Conservation (phyloP, 2,329 filamentous ascomycete species). For the Dactylellina drechsleri region DNA sequence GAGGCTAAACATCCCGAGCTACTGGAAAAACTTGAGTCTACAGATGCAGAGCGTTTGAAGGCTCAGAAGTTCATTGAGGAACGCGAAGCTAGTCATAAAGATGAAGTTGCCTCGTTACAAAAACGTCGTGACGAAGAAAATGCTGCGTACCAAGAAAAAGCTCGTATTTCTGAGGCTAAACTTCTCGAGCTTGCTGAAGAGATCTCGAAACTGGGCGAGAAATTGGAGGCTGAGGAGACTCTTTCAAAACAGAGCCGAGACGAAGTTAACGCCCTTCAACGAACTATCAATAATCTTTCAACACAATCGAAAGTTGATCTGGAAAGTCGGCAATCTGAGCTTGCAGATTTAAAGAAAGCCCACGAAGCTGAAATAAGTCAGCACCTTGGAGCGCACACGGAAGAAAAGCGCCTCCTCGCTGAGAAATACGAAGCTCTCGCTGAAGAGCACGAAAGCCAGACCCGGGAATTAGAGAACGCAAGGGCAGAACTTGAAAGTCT, state of each 20-base stretch:
- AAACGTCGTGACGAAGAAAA: slow-evolving; percentile 15
- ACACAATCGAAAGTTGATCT: slow-evolving; percentile 49
- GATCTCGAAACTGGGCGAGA: slow-evolving; percentile 27
- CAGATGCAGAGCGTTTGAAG: slow-evolving; percentile 8
- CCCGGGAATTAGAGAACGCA: slow-evolving; percentile 29
- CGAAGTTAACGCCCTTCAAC: slow-evolving; percentile 27
- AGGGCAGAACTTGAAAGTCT: slow-evolving; percentile 32
- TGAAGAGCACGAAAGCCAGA: slow-evolving; percentile 35
- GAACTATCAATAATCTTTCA: slow-evolving; percentile 36
- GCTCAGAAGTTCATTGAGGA: slow-evolving; percentile 22
- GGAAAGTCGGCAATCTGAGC: slow-evolving; percentile 37
- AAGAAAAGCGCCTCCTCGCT: slow-evolving; percentile 44
- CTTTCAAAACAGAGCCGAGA: slow-evolving; percentile 31
- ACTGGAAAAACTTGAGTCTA: slow-evolving; percentile 13
- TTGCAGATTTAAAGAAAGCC: slow-evolving; percentile 33
- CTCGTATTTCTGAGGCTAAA: slow-evolving; percentile 23
- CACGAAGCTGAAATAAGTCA: slow-evolving; percentile 41
- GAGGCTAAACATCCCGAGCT: slow-evolving; percentile 11
- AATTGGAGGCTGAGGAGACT: slow-evolving; percentile 43
- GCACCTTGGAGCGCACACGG: slow-evolving; percentile 37
- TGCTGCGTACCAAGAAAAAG: slow-evolving; percentile 21
- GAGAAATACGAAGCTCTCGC: slow-evolving; percentile 41
- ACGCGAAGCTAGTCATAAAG: slow-evolving; percentile 6
- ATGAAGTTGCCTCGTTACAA: slow-evolving; percentile 18
- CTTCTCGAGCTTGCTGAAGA: slow-evolving; percentile 30